These are phyloP conservation scores for Pseudopyrenochaeta lycopersici DNA, from an alignment of 2,329 filamentous ascomycete species.

Conservation along the genomic window DNA sequence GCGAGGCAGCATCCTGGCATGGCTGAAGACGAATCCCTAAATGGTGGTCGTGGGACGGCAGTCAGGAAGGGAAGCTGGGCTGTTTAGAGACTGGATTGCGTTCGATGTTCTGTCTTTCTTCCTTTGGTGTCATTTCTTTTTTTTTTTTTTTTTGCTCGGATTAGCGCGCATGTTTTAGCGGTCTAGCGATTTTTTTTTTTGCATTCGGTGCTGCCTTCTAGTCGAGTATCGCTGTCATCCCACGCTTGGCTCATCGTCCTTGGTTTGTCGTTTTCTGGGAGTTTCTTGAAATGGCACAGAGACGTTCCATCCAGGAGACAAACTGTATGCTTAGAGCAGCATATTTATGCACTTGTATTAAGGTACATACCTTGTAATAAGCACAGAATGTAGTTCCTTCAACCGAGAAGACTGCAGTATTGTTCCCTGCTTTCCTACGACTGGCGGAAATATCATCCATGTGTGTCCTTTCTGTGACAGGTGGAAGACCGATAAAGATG, in stretches of 20 bases:
- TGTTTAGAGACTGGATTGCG: slow-evolving; percentile 20
- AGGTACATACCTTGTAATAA: slow-evolving; percentile 9
- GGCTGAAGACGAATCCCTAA: slow-evolving; percentile 36
- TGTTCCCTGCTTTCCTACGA: background rate
- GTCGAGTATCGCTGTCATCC: background rate
- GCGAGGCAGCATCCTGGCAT: slow-evolving; percentile 84
- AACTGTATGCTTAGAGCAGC: background rate
- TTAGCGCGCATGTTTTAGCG: slow-evolving; percentile 24
- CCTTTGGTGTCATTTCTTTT: slow-evolving; percentile 1
- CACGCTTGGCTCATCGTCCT: background rate
- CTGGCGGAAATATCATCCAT: background rate
- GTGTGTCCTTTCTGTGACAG: background rate
- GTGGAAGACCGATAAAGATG: background rate
- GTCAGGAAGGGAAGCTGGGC: slow-evolving; percentile 61
- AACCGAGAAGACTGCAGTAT: background rate
- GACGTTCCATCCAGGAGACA: background rate
- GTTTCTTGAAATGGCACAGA: background rate
- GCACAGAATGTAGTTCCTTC: background rate
- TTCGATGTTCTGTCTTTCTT: too few species aligned
- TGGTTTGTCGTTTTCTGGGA: slow-evolving; percentile 6
- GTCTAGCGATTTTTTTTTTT: background rate
- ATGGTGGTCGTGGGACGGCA: slow-evolving; percentile 53
- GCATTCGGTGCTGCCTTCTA: slow-evolving; percentile 3
- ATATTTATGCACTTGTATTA: background rate
- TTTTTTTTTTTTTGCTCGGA: slow-evolving; percentile 20